Percentiles rank a stretch among this genome's conserved stretches.
Conservation (phyloP, 306 rosid species). For the Vicia sativa region DNA sequence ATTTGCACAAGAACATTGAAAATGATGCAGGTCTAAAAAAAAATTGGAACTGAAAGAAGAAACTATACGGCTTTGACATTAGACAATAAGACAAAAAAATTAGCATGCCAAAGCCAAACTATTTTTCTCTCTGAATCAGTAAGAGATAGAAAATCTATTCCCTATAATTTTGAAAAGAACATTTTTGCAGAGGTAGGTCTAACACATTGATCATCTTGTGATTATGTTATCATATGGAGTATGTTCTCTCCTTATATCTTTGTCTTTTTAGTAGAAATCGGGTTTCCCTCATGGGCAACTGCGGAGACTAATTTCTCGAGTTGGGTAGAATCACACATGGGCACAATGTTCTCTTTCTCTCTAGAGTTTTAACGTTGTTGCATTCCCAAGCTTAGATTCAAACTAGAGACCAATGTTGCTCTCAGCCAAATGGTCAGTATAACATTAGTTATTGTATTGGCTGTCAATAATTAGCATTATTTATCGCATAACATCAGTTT, state of each 20-base stretch:
- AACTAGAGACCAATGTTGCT: constrained; percentile 5
- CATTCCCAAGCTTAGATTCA: not conserved
- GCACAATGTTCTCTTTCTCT: not conserved
- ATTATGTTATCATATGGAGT: constrained; percentile 5
- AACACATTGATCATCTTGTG: not conserved
- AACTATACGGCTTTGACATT: not conserved
- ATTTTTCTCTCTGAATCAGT: constrained; percentile 21
- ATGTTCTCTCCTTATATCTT: constrained; percentile 18
- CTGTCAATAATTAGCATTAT: not conserved
- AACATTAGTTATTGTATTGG: not conserved
- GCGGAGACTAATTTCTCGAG: not conserved
- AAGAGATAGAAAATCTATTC: constrained; percentile 7
- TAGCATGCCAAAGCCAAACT: constrained; percentile 13
- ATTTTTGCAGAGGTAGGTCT: constrained; percentile 11
- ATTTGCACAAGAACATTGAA: constrained; percentile 9
- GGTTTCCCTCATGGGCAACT: not conserved
- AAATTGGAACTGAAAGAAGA: constrained; percentile 18
- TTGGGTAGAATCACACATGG: not conserved
- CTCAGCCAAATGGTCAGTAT: not conserved
- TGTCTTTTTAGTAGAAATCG: not conserved
- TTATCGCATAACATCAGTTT: not conserved
- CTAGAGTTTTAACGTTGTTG: not conserved
- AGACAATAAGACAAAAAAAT: constrained; percentile 5
- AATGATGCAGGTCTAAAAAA: constrained; percentile 22
- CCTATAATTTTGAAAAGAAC: constrained; percentile 23